phyloP scores from a whole-genome alignment of 2,329 filamentous ascomycete genomes.

The Allantophomopsis cytisporea region DNA sequence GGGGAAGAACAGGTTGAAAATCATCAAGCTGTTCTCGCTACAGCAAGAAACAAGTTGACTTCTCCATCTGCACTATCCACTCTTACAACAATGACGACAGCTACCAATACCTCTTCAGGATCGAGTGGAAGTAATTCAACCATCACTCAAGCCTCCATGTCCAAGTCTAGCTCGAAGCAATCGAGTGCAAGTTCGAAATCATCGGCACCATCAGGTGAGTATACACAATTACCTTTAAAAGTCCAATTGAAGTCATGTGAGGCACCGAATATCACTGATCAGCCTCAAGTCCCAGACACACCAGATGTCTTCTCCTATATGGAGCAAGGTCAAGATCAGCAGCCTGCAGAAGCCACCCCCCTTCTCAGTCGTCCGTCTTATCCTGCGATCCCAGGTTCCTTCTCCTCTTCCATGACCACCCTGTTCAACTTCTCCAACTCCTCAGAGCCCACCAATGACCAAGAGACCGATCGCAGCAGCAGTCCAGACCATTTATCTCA shows the following conservation, averaged over 20 bases:
- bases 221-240: too few relatives aligned
- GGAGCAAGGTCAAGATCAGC: too few relatives aligned
- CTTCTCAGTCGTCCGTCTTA: too few relatives aligned
- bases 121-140: slow-evolving; percentile 28
- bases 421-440: slow-evolving; percentile 14
- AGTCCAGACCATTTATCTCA: slow-evolving; percentile 22
- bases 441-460: slow-evolving; percentile 18
- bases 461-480: slow-evolving; percentile 29
- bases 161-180: slow-evolving; percentile 4
- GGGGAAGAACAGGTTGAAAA: slow-evolving; percentile 8
- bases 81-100: slow-evolving; percentile 15
- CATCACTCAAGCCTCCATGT: slow-evolving; percentile 20
- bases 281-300: slow-evolving; percentile 6
- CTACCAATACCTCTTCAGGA: slow-evolving; percentile 21
- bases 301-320: slow-evolving; percentile 10
- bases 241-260: too few relatives aligned
- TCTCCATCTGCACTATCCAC: slow-evolving; percentile 19
- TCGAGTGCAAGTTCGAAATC: too few relatives aligned
- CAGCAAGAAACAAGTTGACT: slow-evolving; percentile 12
- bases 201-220: too few relatives aligned
- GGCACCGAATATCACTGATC: neutral
- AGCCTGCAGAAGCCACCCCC: too few relatives aligned
- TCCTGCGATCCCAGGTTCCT: too few relatives aligned
- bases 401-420: slow-evolving; percentile 11
- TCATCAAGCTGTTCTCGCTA: slow-evolving; percentile 8